Conservation (phyloP, 306 rosid genomes). For the Macrotyloma uniflorum region DNA sequence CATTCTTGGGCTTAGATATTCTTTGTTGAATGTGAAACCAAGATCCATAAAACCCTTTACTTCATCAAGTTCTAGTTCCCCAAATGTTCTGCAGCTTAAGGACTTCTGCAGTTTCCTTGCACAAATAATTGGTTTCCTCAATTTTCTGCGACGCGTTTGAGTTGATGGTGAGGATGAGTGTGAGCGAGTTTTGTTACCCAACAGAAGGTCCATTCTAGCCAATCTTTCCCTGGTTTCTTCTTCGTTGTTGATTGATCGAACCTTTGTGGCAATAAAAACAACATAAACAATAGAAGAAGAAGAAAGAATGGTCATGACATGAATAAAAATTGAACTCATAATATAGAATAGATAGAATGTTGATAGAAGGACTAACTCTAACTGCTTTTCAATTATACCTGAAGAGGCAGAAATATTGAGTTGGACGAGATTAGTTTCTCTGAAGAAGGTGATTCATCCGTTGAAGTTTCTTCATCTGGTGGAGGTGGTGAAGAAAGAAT, state of each 20-base stretch:
- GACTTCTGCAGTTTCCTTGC: constrained; percentile 53
- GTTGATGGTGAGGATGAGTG: constrained; percentile 51
- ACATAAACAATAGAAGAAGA: background rate
- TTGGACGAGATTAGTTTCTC: constrained; percentile 45
- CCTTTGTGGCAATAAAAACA: constrained; percentile 34
- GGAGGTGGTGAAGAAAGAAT: constrained; percentile 40
- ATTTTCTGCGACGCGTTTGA: constrained; percentile 24
- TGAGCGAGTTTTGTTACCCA: constrained; percentile 41
- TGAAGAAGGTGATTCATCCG: constrained; percentile 42
- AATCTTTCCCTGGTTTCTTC: constrained; percentile 39
- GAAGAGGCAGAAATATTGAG: constrained; percentile 42
- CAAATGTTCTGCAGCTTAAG: constrained; percentile 65
- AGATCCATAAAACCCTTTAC: constrained; percentile 86
- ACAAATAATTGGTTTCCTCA: background rate
- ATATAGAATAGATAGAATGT: background rate
- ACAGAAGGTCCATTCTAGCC: constrained; percentile 31
- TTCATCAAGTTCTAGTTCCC: constrained; percentile 87
- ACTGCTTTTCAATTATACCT: constrained; percentile 44
- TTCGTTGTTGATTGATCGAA: constrained; percentile 39
- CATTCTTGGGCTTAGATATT: constrained; percentile 61
- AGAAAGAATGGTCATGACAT: constrained; percentile 1
- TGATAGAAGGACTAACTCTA: background rate
- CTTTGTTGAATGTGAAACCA: constrained; percentile 73
- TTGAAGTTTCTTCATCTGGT: constrained; percentile 48
- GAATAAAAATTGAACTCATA: background rate